These are phyloP conservation scores for Abrus pulchellus DNA, from an alignment of 306 rosid species.

Conservation along the genomic window DNA sequence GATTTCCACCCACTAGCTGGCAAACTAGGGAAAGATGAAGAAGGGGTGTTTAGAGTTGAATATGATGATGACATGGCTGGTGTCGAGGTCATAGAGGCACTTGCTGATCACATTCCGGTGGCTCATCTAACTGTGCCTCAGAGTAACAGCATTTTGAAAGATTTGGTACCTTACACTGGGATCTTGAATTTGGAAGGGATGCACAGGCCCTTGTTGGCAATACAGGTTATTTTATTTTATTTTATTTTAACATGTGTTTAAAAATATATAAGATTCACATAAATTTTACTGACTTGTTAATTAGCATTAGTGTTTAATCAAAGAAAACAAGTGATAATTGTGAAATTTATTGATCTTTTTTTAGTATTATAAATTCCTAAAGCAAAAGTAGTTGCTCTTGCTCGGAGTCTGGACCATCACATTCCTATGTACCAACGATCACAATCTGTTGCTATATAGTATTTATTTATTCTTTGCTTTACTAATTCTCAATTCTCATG, in stretches of 20 bases:
- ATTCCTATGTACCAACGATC: too few relatives aligned
- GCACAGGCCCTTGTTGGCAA: slow-evolving; percentile 74
- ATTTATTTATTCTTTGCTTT: neutral
- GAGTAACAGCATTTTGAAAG: slow-evolving; percentile 65
- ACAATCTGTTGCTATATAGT: too few relatives aligned
- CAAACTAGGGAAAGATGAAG: slow-evolving; percentile 85
- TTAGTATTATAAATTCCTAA: too few relatives aligned
- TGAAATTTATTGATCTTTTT: too few relatives aligned
- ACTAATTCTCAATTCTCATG: neutral
- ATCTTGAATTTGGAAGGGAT: slow-evolving; percentile 86
- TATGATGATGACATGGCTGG: slow-evolving; percentile 74
- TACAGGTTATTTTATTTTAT: slow-evolving; percentile 68
- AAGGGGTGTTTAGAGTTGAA: slow-evolving; percentile 86
- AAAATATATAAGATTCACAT: too few relatives aligned
- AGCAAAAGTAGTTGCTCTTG: too few relatives aligned
- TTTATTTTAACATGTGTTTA: neutral
- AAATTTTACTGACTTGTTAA: too few relatives aligned
- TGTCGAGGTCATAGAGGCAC: slow-evolving; percentile 76
- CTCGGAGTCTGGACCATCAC: too few relatives aligned
- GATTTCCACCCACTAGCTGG: slow-evolving; percentile 90
- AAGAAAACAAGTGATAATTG: too few relatives aligned
- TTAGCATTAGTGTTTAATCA: neutral
- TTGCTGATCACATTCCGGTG: slow-evolving; percentile 62
- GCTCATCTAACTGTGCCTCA: slow-evolving; percentile 74
- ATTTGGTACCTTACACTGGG: slow-evolving; percentile 72